phyloP scores from a whole-genome alignment of 192 early-diverging fungal species.

The Rhizoclosmatium globosum region DNA sequence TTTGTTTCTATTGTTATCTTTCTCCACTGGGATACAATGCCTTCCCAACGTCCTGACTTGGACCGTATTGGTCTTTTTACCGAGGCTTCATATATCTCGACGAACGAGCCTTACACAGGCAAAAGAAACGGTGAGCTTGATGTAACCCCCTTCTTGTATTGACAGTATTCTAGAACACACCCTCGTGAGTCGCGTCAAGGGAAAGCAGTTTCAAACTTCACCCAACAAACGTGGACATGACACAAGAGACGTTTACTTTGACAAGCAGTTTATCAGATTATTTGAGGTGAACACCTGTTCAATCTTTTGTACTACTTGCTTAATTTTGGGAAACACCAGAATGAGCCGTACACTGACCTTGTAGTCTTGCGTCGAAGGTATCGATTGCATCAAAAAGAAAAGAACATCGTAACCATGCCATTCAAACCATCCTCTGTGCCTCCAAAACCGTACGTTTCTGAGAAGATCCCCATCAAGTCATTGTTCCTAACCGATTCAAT shows the following conservation, averaged over 20 bases:
- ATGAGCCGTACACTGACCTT: conserved; percentile 64
- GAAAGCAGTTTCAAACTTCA: conserved; percentile 63
- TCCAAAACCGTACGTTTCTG: conserved; percentile 56
- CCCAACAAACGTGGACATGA: conserved; percentile 62
- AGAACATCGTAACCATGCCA: conserved; percentile 56
- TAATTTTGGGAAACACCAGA: conserved; percentile 34
- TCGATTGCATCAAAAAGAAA: conserved; percentile 58
- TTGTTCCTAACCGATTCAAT: conserved; percentile 9
- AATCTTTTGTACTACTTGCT: not conserved
- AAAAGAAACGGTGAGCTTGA: conserved; percentile 42
- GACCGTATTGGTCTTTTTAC: conserved; percentile 63
- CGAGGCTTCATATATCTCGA: conserved; percentile 59
- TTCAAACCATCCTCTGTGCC: conserved; percentile 63
- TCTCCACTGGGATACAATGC: not conserved
- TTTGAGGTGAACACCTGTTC: conserved; percentile 52
- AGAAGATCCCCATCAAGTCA: not conserved
- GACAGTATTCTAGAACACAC: conserved; percentile 38
- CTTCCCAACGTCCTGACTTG: conserved; percentile 46
- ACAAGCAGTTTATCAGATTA: conserved; percentile 56
- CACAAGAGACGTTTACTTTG: conserved; percentile 61
- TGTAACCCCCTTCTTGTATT: not conserved
- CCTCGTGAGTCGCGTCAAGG: conserved; percentile 53
- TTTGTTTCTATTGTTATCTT: not conserved
- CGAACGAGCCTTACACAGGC: conserved; percentile 50
- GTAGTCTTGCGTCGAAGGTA: conserved; percentile 56